Evolutionary conservation across 1,139 yeast genomes (phyloP).

Genomic region (Lodderomyces elongisporus): DNA sequence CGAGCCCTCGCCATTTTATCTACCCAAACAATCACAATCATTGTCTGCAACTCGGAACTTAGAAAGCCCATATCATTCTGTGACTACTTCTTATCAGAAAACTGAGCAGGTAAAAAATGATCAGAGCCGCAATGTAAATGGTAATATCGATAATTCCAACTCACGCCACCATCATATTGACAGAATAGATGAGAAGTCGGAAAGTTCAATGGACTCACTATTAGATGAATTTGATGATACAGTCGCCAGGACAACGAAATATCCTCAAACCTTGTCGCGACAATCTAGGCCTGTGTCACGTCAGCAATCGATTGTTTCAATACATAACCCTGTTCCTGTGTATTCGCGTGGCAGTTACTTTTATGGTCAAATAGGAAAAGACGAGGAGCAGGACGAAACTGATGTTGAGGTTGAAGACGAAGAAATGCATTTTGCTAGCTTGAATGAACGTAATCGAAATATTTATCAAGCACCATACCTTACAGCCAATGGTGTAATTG

Average conservation of each 20-base stretch:
- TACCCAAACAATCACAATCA: conserved; percentile 22
- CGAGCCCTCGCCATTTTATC: conserved; percentile 4
- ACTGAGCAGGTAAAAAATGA: background rate
- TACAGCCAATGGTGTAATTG: too few species aligned
- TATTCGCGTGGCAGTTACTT: conserved; percentile 9
- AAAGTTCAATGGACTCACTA: conserved; percentile 47
- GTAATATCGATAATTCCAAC: too few species aligned
- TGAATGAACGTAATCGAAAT: conserved; percentile 31
- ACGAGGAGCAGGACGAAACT: too few species aligned
- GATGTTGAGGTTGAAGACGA: conserved; percentile 14
- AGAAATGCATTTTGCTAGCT: conserved; percentile 28
- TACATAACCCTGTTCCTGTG: conserved; percentile 14
- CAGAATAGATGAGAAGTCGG: conserved; percentile 20
- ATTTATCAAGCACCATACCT: too few species aligned
- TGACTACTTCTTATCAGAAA: background rate
- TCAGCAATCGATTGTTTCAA: conserved; percentile 24
- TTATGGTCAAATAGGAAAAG: conserved; percentile 6
- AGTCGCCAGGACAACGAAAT: conserved; percentile 5
- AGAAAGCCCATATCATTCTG: conserved; percentile 5
- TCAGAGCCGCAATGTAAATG: background rate
- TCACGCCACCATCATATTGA: conserved; percentile 2
- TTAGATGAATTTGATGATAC: conserved; percentile 50
- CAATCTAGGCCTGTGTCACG: conserved; percentile 27
- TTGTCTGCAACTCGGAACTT: background rate
- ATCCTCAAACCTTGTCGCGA: conserved; percentile 13